Evolutionary conservation across 2,329 filamentous ascomycete genomes (phyloP), one percentile per base, ranked within the genome.

Genomic region (Fusarium euwallaceae): DNA sequence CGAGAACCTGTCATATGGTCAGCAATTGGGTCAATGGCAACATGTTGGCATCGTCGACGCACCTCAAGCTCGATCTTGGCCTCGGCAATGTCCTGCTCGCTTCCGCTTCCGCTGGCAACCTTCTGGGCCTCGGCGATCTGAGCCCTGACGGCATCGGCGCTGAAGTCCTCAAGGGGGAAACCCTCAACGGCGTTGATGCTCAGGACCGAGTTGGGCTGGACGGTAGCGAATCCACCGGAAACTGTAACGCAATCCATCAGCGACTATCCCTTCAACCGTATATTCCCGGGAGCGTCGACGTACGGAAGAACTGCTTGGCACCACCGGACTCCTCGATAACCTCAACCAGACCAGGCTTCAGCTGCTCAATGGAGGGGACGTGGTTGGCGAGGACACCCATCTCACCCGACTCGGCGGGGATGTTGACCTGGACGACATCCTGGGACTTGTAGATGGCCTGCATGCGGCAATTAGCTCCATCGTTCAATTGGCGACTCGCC

Each of bases 371-470:
- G 73, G 95, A 95, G 77, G 97, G 95, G 81, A 99, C 97, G 91
- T 99, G 97, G 90, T 97, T 97, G 85, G 97, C 97, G 83, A 99
- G 93, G 81, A 99, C 93, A 93, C 97, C 97, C 97, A 99, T 99
- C 81, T 98, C 97, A 85, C 97, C 97, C 74, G 95, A 97, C 86
- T 98, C 97, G 83, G 97, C 97, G 84, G 97, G 93, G 82, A 99
- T 93, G 91, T 99, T 99, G 89, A 99, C 97, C 89, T 99, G 97
- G 83, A 98, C 92, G 83, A 92, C 90, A 82, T 90, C 89, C 81
- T 91, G 87, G 79, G 87, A 92, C 85, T 90, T 90, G 88, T 90
- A 92, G 87, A 92, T 87, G 81, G 92, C 87, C 93, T 95, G 83
- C 73, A 74, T 87, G 87, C 84, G 87, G 85, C 81, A 87, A 87